Evolutionary conservation across 148 eudicot genomes (phyloP).

Genomic region (Camellia granthamiana): DNA sequence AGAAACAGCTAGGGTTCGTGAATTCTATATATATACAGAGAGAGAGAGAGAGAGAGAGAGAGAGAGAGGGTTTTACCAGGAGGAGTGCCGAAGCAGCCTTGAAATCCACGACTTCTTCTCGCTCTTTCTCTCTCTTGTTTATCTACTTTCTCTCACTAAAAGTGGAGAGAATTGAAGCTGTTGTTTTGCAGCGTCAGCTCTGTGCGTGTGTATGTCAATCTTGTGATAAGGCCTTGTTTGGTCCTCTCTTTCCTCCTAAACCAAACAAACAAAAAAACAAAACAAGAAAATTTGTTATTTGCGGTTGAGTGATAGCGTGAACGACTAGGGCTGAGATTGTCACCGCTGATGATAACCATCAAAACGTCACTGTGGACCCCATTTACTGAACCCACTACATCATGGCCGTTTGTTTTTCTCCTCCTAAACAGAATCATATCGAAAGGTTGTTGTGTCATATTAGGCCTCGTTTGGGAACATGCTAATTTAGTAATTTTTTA

Average conservation of each 20-base stretch:
- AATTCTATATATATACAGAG: neutral
- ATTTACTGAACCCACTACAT: too few relatives aligned
- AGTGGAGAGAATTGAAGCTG: neutral
- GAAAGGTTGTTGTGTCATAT: too few relatives aligned
- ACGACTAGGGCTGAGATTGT: too few relatives aligned
- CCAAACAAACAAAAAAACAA: slow-evolving; percentile 28
- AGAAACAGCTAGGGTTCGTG: neutral
- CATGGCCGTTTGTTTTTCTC: too few relatives aligned
- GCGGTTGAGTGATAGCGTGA: too few relatives aligned
- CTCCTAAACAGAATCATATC: too few relatives aligned
- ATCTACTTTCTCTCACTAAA: neutral
- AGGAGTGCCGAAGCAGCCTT: slow-evolving; percentile 26
- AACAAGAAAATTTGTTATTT: too few relatives aligned
- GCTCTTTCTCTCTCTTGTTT: neutral
- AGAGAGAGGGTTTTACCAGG: slow-evolving; percentile 20
- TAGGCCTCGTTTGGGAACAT: too few relatives aligned
- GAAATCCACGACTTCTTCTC: slow-evolving; percentile 13
- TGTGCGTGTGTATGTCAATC: neutral
- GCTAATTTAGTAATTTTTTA: too few relatives aligned
- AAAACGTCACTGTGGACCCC: too few relatives aligned
- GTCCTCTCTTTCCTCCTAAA: slow-evolving; percentile 33
- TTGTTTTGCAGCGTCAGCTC: neutral
- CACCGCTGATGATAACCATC: too few relatives aligned
- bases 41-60: slow-evolving; percentile 1
- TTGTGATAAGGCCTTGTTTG: slow-evolving; percentile 52